Percentiles rank a stretch among this genome's conserved stretches.
Evolutionary conservation across 2,329 filamentous ascomycete species (phyloP).

Genomic region (Daldinia sp.): DNA sequence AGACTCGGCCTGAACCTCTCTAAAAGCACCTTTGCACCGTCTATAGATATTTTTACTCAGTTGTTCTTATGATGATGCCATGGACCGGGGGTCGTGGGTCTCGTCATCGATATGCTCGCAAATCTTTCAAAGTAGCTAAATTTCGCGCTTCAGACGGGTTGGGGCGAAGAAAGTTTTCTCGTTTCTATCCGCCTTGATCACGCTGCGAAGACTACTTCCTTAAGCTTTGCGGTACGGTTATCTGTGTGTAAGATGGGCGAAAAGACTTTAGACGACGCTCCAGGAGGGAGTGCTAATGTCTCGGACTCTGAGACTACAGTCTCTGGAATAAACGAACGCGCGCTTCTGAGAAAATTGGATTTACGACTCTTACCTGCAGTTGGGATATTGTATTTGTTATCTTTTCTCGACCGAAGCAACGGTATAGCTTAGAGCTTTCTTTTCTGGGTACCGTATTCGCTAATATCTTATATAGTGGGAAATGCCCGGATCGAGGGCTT

Average conservation of each 20-base stretch:
- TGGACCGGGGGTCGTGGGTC: constrained; percentile 19
- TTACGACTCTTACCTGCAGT: constrained; percentile 64
- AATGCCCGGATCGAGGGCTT: constrained; percentile 70
- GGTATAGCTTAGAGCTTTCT: constrained; percentile 55
- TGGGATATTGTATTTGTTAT: constrained; percentile 66
- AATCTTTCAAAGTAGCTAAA: not conserved
- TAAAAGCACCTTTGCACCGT: constrained; percentile 19
- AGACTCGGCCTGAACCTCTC: constrained; percentile 23
- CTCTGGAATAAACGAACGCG: constrained; percentile 63
- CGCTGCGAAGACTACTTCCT: not conserved
- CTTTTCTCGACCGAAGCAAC: constrained; percentile 70
- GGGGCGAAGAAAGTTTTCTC: not conserved
- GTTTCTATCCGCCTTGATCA: no score
- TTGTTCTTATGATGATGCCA: constrained; percentile 38
- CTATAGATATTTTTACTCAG: constrained; percentile 31
- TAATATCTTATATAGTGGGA: constrained; percentile 58
- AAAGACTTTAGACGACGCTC: constrained; percentile 26
- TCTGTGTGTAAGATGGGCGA: constrained; percentile 24
- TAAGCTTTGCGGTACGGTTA: not conserved
- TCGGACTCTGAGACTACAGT: constrained; percentile 45
- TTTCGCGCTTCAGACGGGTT: not conserved
- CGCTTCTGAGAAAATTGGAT: constrained; percentile 69
- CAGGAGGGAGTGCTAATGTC: constrained; percentile 33
- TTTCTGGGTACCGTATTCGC: constrained; percentile 33
- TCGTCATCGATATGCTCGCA: constrained; percentile 5